Evolutionary conservation across 2,329 filamentous ascomycete species (phyloP).

Genomic region (Fonsecaea pugnacius): DNA sequence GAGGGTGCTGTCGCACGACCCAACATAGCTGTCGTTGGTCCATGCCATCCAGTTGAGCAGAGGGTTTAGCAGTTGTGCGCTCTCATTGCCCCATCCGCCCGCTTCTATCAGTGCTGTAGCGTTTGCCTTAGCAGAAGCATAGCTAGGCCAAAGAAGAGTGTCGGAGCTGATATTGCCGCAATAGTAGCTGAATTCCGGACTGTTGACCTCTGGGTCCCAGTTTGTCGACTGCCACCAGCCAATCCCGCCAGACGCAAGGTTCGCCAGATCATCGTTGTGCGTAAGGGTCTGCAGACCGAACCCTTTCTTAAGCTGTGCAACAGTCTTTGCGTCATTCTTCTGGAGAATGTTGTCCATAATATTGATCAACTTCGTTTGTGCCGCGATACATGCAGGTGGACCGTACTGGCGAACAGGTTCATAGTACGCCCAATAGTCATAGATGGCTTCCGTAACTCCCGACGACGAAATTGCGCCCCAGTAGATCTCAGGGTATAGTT

Average conservation of each 20-base stretch:
- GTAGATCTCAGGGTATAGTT: constrained; percentile 76
- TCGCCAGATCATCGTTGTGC: constrained; percentile 59
- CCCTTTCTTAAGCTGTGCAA: constrained; percentile 55
- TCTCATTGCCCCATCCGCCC: constrained; percentile 53
- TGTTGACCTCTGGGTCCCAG: constrained; percentile 63
- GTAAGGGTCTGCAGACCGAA: constrained; percentile 51
- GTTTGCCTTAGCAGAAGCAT: constrained; percentile 44
- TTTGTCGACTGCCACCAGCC: constrained; percentile 60
- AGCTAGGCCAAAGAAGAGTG: constrained; percentile 50
- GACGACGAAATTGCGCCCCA: constrained; percentile 80
- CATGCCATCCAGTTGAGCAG: constrained; percentile 64
- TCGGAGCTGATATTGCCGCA: constrained; percentile 61
- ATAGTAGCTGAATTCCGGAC: constrained; percentile 56
- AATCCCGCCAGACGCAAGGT: constrained; percentile 51
- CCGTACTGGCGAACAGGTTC: constrained; percentile 62
- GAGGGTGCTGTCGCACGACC: constrained; percentile 49
- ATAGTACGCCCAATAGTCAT: constrained; percentile 73
- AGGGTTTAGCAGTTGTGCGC: constrained; percentile 51
- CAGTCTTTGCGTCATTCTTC: constrained; percentile 51
- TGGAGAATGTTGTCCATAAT: constrained; percentile 64
- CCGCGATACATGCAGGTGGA: constrained; percentile 66
- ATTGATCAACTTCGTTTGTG: constrained; percentile 64
- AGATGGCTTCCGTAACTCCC: constrained; percentile 76
- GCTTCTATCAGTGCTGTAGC: constrained; percentile 53
- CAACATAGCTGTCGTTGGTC: constrained; percentile 52